Base-by-base conservation (phyloP, 2,329 filamentous ascomycete genomes). In the Sporothrix euskadiensis region DNA sequence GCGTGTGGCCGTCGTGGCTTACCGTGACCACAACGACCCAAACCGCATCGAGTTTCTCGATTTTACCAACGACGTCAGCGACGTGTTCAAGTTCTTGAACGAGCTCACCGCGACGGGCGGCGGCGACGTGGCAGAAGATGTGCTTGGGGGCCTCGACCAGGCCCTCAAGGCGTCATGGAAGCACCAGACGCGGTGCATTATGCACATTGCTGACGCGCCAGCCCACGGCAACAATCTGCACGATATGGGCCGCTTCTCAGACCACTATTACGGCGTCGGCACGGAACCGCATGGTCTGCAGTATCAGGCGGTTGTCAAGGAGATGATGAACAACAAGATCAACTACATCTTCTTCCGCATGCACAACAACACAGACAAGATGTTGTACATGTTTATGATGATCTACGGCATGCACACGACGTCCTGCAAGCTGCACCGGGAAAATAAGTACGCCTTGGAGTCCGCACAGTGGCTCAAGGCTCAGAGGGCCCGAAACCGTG, bases 131-230 rank as follows among this genome's bases (percentile, higher is more conserved):
- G 79, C 81, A 0, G 81, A 83, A 30, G 81, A 83, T 71, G 81
- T 83, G 4, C 78, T 83, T 0, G 81, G 81, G 7, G 81, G 79
- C 0, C 71, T 83, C 1, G 69, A 77, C 3, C 73, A 79, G 44
- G 81, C 81, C 1, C 73, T 82, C 56, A 77, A 79, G 35, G 77
- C 78, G 0, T 77, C 76, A 0, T 83, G 81, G 81, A 76, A 77
- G 65, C 77, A 82, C 16, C 77, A 78, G 57, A 82, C 81, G 1
- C 76, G 80, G 14, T 79, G 78, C 72, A 77, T 81, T 54, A 76
- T 81, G 72, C 80, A 81, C 75, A 81, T 82, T 71, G 75, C 76
- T 16, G 80, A 82, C 71, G 77, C 79, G 0, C 80, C 80, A 7
- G 74, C 79, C 6, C 80, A 82, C 71, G 80, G 80, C 41, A 69